Conservation (phyloP, 116 monocot species). For the Phalaenopsis hybrid region DNA sequence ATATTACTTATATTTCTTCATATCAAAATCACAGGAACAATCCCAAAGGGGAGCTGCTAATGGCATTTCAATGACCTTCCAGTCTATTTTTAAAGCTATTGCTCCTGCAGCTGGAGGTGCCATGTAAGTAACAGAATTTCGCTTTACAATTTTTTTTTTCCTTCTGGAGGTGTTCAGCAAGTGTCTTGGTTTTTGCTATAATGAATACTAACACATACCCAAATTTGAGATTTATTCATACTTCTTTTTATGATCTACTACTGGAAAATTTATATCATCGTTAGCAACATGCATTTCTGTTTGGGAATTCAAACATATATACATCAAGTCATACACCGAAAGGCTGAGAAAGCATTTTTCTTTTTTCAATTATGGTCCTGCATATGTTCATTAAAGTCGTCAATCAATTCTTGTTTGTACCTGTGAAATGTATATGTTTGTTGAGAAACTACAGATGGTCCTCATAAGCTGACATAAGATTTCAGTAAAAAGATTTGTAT, state of each 20-base stretch:
- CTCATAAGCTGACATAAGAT: no score
- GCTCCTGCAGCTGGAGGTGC: conserved; percentile 75
- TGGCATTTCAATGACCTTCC: conserved; percentile 67
- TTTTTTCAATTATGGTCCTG: neutral
- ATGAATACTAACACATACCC: neutral
- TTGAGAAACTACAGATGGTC: neutral
- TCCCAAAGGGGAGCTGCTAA: conserved; percentile 93
- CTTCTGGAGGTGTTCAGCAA: neutral
- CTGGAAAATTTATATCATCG: neutral
- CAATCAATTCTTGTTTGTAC: neutral
- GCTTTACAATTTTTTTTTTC: neutral
- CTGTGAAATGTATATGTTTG: neutral
- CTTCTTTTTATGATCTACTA: no score
- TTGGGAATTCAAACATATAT: neutral
- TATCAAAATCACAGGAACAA: conserved; percentile 43
- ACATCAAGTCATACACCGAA: neutral
- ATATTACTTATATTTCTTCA: neutral
- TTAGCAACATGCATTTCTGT: neutral
- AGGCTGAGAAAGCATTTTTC: neutral
- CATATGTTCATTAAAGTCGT: neutral
- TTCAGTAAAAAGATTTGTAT: no score
- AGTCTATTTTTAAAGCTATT: conserved; percentile 73
- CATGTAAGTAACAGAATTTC: conserved; percentile 46
- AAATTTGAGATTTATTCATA: neutral
- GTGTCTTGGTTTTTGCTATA: neutral